Evolutionary conservation across 2,329 filamentous ascomycete species (phyloP), one percentile per base, ranked within the genome.

Genomic region (Colletotrichum musicola): DNA sequence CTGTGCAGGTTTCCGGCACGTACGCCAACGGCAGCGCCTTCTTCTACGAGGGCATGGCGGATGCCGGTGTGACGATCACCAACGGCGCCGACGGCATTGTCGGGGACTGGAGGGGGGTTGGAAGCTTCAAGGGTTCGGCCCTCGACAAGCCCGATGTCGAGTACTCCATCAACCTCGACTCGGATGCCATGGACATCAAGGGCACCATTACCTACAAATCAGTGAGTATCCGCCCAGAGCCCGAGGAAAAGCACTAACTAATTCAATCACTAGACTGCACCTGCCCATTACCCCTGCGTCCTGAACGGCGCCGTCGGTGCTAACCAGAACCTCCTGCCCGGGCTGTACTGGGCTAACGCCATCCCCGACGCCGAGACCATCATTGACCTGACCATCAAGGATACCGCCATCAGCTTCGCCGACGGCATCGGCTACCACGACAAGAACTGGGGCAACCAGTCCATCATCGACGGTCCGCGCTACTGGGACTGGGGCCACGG

Each of bases 401-500:
- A 35, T 9, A 25, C 30, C 0, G 16, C 42, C 6, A 30, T 50
- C 16, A 50, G n/a, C 6, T 60, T 50, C 6, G 25, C 27, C 5
- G 46, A 47, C 14, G 82, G 82, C 1, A 60, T 75, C 1, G 83
- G 77, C 1, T 84, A 84, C 71, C 82, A 84, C 71, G 83, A 85
- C 69, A 84, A 83, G 81, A 84, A 84, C 70, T 84, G 82, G 82
- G 77, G 78, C 4, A 74, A 80, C 64, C 62, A 69, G 38, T 78
- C 75, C 38, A 58, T 58, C 22, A 47, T 58, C 55, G 55, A 58
- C 40, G 55, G 55, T 0, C 55, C 55, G 7, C 55, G 55, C 40
- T 58, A 58, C 42, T 83, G 81, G 79, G 82, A 83, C 72, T 84
- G 81, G 81, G 82, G 83, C n/a, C 83, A 83, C 64, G 81, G 74